Base-by-base conservation (phyloP, 148 eudicot species). In the Oxyria digyna region DNA sequence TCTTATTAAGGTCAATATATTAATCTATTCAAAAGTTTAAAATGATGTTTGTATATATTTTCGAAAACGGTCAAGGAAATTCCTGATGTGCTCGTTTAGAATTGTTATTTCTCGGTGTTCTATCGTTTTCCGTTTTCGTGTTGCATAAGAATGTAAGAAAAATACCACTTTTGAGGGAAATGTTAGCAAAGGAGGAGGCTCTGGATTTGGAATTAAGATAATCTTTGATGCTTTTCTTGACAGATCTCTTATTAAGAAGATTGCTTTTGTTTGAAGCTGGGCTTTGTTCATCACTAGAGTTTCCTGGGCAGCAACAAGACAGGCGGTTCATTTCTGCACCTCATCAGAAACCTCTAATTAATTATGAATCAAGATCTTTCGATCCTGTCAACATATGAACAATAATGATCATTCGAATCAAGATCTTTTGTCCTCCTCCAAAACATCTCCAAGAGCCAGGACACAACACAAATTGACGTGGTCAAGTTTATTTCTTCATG, bases 81-180 rank as follows among this genome's bases (percentile, higher is more conserved):
- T n/a, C n/a, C n/a, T n/a, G n/a, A n/a, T n/a, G n/a, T n/a, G n/a
- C n/a, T n/a, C n/a, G n/a, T n/a, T n/a, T n/a, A n/a, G n/a, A n/a
- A n/a, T n/a, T n/a, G n/a, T n/a, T n/a, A n/a, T n/a, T n/a, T n/a
- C n/a, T n/a, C n/a, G n/a, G n/a, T n/a, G n/a, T n/a, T n/a, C n/a
- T n/a, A n/a, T n/a, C n/a, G n/a, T n/a, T n/a, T n/a, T n/a, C n/a
- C n/a, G n/a, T n/a, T n/a, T n/a, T n/a, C n/a, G n/a, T n/a, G n/a
- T n/a, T n/a, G n/a, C 64, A 57, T 20, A 29, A 73, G 3, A 42
- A 31, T 37, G 55, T n/a, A 55, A 46, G 27, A 26, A 23, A 48
- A 46, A 15, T 78, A 91, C 97, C 95, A 40, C 85, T 72, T 78
- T 87, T 91, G 69, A 75, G 78, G 33, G 97, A 91, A 52, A 91